Evolutionary conservation across 2,329 filamentous ascomycete genomes (phyloP).

Genomic region (Pseudofabraea citricarpa): DNA sequence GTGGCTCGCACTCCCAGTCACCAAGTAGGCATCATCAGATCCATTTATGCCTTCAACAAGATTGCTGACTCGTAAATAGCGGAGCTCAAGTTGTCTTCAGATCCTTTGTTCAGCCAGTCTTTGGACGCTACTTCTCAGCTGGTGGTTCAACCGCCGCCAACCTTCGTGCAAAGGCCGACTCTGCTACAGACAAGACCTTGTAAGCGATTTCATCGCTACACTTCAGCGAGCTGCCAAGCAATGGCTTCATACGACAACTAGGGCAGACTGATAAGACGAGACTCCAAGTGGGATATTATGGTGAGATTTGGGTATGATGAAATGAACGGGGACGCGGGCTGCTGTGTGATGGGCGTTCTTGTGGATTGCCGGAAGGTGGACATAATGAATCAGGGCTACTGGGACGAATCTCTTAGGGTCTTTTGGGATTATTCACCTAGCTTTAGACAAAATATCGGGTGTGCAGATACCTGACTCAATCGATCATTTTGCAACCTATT

Average conservation of each 20-base stretch:
- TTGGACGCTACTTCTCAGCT: constrained; percentile 81
- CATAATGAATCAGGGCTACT: constrained; percentile 14
- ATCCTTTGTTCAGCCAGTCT: constrained; percentile 86
- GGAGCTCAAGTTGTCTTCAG: constrained; percentile 96
- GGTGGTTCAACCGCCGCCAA: constrained; percentile 73
- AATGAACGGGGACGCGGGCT: neutral
- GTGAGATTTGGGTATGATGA: constrained; percentile 2
- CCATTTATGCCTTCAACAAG: too few species aligned
- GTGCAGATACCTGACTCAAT: neutral
- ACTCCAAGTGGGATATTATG: neutral
- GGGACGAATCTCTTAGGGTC: constrained; percentile 17
- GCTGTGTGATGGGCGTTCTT: constrained; percentile 4
- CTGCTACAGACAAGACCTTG: constrained; percentile 61
- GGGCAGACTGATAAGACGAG: constrained; percentile 5
- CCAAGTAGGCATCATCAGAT: constrained; percentile 76
- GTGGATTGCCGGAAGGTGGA: constrained; percentile 6
- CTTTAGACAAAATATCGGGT: constrained; percentile 14
- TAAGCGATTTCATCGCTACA: constrained; percentile 35
- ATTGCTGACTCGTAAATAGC: constrained; percentile 42
- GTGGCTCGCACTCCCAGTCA: constrained; percentile 95
- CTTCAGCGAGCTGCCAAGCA: neutral
- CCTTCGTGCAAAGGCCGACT: constrained; percentile 83
- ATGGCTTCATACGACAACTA: constrained; percentile 7
- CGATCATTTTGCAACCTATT: neutral
- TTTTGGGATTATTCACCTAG: constrained; percentile 6